Base-by-base conservation (phyloP, 495 filamentous ascomycete genomes). In the Symbiotaphrina buchneri region DNA sequence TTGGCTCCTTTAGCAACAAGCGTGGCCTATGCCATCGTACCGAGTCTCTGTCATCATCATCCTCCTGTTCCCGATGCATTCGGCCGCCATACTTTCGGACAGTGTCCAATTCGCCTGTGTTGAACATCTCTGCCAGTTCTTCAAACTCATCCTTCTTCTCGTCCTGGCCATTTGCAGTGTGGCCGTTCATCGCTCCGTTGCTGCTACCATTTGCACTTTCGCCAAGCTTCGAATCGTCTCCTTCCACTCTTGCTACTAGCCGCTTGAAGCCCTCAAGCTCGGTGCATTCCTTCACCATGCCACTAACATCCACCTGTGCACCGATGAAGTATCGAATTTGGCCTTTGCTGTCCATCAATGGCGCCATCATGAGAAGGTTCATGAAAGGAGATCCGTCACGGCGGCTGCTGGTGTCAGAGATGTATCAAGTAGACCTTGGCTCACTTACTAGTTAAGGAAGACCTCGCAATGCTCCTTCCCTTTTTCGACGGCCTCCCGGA, bases 321-420 rank as follows among this genome's bases (percentile, higher is more conserved):
- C 70, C 67, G 27, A 75, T 58, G 40, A 63, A 65, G 41, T 75
- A 74, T 23, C 60, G 50, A 10, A 68, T 52, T 0, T 48, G 48
- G 19, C 69, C 69, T 34, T 55, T 55, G 38, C 58, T 71, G 38
- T 75, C 69, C 32, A 61, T 56, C 1, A 75, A 51, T 10, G 70
- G 70, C 1, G 68, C 61, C 21, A 59, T 58, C 57, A 72, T 66
- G 11, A 74, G 47, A 3, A 77, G 52, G 37, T 74, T 77, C 61
- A 74, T 70, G 44, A 77, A 77, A 0, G 65, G 69, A 0, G 63
- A 67, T 4, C 69, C 68, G 36, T 73, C 68, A 31, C 68, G 49
- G 22, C 65, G 51, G 39, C 61, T 68, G 38, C 18, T 45, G 28
- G 29, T 33, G 23, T 31, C 10, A 26, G 26, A 15, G n/a, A n/a